phyloP scores from a whole-genome alignment of 2,329 filamentous ascomycete genomes.

The Aspergillus sp. region DNA sequence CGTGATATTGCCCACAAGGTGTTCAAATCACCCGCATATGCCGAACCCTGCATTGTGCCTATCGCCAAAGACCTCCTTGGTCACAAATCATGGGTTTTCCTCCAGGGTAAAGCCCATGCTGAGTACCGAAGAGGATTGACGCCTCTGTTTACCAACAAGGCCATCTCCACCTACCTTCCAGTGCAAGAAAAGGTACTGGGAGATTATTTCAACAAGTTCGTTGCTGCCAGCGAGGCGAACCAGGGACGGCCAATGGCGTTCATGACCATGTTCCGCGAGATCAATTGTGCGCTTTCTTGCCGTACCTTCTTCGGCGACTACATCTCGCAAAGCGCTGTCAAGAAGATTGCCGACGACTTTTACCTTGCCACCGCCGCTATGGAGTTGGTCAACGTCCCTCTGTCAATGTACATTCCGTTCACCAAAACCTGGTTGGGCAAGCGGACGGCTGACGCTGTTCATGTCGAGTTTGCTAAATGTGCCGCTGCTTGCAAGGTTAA shows the following conservation, averaged over 20 bases:
- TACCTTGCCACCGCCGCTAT: constrained; percentile 87
- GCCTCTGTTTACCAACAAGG: constrained; percentile 80
- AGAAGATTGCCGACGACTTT: constrained; percentile 88
- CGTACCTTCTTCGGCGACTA: constrained; percentile 90
- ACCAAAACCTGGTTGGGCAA: constrained; percentile 91
- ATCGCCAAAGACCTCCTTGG: constrained; percentile 83
- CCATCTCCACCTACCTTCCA: constrained; percentile 80
- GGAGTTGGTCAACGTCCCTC: constrained; percentile 87
- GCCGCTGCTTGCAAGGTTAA: constrained; percentile 82
- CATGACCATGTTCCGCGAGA: constrained; percentile 81
- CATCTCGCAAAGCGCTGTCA: constrained; percentile 78
- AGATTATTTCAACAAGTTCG: constrained; percentile 72
- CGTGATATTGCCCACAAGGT: constrained; percentile 89
- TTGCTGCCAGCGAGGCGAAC: constrained; percentile 66
- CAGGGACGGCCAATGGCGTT: constrained; percentile 70
- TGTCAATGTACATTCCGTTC: constrained; percentile 73
- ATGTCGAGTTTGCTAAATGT: constrained; percentile 78
- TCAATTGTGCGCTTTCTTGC: constrained; percentile 85
- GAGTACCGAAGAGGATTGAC: constrained; percentile 92
- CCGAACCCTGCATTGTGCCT: constrained; percentile 89
- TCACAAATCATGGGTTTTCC: constrained; percentile 85
- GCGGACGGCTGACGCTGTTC: constrained; percentile 79
- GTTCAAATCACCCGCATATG: constrained; percentile 80
- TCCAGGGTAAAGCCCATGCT: constrained; percentile 82
- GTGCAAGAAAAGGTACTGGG: constrained; percentile 83